A percentile compares a stretch with the other conserved stretches of the same genome.
These are phyloP conservation scores for Stemphylium beticola DNA, from an alignment of 2,329 filamentous ascomycete genomes.

Conservation along the genomic window DNA sequence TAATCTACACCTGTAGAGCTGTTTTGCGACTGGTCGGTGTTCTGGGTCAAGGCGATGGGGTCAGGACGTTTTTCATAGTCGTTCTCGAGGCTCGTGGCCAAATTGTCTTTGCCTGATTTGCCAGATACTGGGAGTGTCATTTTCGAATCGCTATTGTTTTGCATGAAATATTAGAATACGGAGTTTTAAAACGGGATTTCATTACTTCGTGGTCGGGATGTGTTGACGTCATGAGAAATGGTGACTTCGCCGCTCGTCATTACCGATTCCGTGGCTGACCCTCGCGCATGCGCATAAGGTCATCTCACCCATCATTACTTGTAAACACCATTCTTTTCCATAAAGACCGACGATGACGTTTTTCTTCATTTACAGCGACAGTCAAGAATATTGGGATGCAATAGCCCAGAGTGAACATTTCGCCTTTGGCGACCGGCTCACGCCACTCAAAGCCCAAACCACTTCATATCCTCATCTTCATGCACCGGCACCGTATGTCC, in stretches of 20 bases:
- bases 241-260: too few relatives aligned
- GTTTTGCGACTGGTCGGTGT: conserved; percentile 35
- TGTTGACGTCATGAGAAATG: too few relatives aligned
- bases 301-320: too few relatives aligned
- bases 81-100: conserved; percentile 15
- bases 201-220: too few relatives aligned
- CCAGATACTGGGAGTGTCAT: conserved; percentile 9
- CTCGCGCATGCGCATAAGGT: too few relatives aligned
- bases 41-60: conserved; percentile 38
- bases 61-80: conserved; percentile 31
- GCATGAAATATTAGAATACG: too few relatives aligned
- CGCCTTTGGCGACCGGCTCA: neutral
- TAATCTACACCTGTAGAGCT: conserved; percentile 39
- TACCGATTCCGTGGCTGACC: too few relatives aligned
- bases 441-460: conserved; percentile 13
- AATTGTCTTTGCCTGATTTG: conserved; percentile 17
- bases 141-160: neutral
- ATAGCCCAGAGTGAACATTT: neutral
- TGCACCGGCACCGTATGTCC: conserved; percentile 34
- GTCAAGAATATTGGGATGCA: too few relatives aligned
- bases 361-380: too few relatives aligned
- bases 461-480: conserved; percentile 15
- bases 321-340: too few relatives aligned
- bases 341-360: too few relatives aligned
- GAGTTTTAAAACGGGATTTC: too few relatives aligned